Base-by-base conservation (phyloP, 371 early-diverging fungal species). In the Lichtheimia corymbifera region DNA sequence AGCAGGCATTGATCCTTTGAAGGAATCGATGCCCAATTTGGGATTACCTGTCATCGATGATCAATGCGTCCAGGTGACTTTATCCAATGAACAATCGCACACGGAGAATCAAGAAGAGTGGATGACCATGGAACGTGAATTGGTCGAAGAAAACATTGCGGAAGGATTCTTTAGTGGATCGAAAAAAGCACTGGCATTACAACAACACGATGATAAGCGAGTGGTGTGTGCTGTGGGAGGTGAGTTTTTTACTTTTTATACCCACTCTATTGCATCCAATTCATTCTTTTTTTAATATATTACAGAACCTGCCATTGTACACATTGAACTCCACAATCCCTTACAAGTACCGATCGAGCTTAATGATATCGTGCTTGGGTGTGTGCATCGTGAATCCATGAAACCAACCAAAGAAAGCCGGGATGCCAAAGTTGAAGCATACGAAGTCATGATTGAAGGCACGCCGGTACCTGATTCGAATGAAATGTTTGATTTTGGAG, bases 171-270 rank as follows among this genome's bases (percentile, higher is more conserved):
- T 77, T 52, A 63, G 71, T 2, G 73, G 75, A 11, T 65, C 72
- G 5, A 79, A 73, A 42, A 74, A 71, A 17, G 68, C 76, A 1
- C 50, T 80, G 55, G 77, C 78, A 49, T 62, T 71, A 14, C 77
- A 76, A 47, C 78, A 81, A 27, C 79, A 76, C 30, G 83, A 83
- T 53, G 76, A 79, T 56, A 79, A 77, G 30, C 76, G 83, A 18
- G 82, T 80, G 1, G 72, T 82, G 4, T 87, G 89, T 63, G 91
- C 92, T 18, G 86, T 92, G 50, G 89, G 87, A 64, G 91, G 89
- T 85, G 67, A 59, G 63, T n/a, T 4, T n/a, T 4, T 47, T 4
- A 18, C 22, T 24, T 3, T 3, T 3, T 22, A 12, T 22, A 44
- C 18, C 6, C 17, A 12, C 9, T 4, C 5, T 12, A 9, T 50